Base-by-base conservation (phyloP, 768 basidiomycete species). In the Ramaria sp. region DNA sequence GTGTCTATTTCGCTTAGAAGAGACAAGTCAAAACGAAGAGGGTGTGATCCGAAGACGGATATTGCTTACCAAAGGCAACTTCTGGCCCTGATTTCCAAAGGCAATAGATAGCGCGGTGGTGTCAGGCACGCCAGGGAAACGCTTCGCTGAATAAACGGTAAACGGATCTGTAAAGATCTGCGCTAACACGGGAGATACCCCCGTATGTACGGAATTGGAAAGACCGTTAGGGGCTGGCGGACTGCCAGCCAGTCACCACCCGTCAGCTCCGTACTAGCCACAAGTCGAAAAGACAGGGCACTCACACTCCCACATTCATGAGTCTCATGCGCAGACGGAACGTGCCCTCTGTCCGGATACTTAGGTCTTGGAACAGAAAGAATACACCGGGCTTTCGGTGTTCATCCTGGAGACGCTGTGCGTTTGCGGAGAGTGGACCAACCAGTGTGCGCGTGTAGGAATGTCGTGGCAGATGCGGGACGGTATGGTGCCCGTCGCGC, bases 71-170 rank as follows among this genome's bases (percentile, higher is more conserved):
- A 90, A 66, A 48, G 88, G 89, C 56, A 92, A 73, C 67, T 91
- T 90, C 71, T 91, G 87, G 28, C 88, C 88, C 75, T 92, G 88
- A 65, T 86, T 90, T 42, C 86, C 88, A 62, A 92, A 82, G 22
- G 88, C 87, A 57, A 89, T 89, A 45, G 88, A 92, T 36, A 92
- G 75, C 9, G 88, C 83, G 42, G 89, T 92, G n/a, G 88, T 89
- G 67, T 89, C 88, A 88, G 90, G 87, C 41, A 97, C 93, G 48
- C 93, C 93, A 48, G 90, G 91, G 72, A 95, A 97, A 48, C 87
- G 81, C 72, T 97, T 97, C 34, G 93, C 93, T 1, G 90, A 91
- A 68, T 74, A 93, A 0, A 97, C 93, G 10, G 79, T 78, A 63
- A 96, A 95, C 25, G 82, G 76, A 25, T 89, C 82, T 39, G 88